Base-by-base conservation (phyloP, 2,329 filamentous ascomycete genomes). In the Didymella sp. region DNA sequence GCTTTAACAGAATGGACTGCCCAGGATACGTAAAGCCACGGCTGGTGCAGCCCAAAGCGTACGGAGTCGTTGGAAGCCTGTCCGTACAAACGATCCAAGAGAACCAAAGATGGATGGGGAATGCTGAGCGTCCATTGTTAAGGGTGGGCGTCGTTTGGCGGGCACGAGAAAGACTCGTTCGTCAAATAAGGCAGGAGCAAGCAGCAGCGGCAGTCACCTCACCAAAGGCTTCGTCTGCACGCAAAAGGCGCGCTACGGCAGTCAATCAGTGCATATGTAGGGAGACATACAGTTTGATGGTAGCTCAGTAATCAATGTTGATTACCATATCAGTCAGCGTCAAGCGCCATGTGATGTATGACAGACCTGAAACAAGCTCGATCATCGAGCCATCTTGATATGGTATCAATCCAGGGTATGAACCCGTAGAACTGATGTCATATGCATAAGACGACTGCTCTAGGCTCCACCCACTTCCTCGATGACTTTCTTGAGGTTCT, bases 401-500 rank as follows among this genome's bases (percentile, higher is more conserved):
- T 21, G 22, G 11, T 8, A 40, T 4, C 13, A 31, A 5, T 17
- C 5, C 12, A n/a, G 31, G 15, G 11, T 4, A 41, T 8, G 22
- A 24, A 7, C 13, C 38, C 22, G 38, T 25, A n/a, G 38, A 41
- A 9, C 24, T 38, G 30, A 47, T 35, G 13, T 40, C 25, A 40
- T 44, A 22, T 19, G 41, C 22, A 12, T 8, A 44, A 45, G 41
- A 22, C 19, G 13, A 21, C 9, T 25, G 35, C 28, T 30, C 27
- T 45, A 56, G 25, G 70, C 68, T 22, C 78, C 78, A 8, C 85
- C 84, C 28, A 95, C 86, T 74, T 96, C 91, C 28, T 81, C 76
- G 43, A 94, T 87, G 5, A 92, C 90, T 77, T 85, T 85, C 58
- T 85, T 82, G 64, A 96, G 87, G 49, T 88, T 87, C 31, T 84